Base-by-base conservation (phyloP, 169 alveolate species). In the Plasmodium inui region DNA sequence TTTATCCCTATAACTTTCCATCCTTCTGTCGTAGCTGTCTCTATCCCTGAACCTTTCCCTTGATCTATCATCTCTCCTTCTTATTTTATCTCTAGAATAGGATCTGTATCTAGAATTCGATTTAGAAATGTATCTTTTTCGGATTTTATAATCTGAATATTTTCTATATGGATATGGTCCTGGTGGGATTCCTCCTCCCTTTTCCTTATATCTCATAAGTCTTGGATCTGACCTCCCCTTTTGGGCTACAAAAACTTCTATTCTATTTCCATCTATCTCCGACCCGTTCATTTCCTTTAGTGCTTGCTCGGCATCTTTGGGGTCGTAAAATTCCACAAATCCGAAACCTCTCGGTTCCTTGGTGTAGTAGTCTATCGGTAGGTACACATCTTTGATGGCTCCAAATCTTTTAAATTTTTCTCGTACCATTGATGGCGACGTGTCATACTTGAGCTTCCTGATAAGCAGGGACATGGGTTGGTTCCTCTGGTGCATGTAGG, bases 301-400 rank as follows among this genome's bases (percentile, higher is more conserved):
- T 61, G 99, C 99, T 71, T 92, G 95, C 41, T 95, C 97, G 19
- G 99, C 98, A 88, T 97, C 99, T 34, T 91, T 94, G 34, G 95
- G 95, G 39, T 92, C 94, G 79, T 92, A 92, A 82, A 96, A 97
- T 94, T 97, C 99, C 7, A 97, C 99, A 81, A 97, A 97, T 14
- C 99, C 98, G 84, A 97, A 97, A 8, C 99, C 99, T 53, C 99
- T 95, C 1, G 99, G 99, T 86, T 95, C 96, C 83, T 95, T 95
- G 32, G 98, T 96, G 93, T 98, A 97, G 93, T 97, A 98, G 78
- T 98, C 99, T 46, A 97, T 96, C 22, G 99, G 99, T 46, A 98
- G 93, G 84, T 98, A 98, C 28, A 98, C 99, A 85, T 98, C 99
- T 57, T 98, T 95, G 53, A 98, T 96, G 22, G 97, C 97, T 6